These are phyloP conservation scores for Cladosporium austrohemisphaericum DNA, from an alignment of 2,329 filamentous ascomycete genomes.

Conservation along the genomic window DNA sequence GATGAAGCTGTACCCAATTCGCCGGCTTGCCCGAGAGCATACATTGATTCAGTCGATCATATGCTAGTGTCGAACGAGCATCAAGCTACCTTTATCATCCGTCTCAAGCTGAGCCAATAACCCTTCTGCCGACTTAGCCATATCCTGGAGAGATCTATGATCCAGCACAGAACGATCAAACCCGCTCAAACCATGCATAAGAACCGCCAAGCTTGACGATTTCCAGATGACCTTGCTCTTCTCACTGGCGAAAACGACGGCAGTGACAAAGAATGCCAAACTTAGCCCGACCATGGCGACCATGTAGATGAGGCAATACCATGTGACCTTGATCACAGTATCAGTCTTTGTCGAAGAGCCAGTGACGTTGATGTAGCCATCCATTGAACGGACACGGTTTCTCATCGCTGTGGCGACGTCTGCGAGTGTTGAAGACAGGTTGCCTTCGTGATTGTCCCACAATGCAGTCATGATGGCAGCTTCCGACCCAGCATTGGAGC, in stretches of 20 bases:
- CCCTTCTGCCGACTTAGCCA: not conserved
- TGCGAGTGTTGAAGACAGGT: not conserved
- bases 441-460: not conserved
- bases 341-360: not conserved
- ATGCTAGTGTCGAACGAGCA: not conserved
- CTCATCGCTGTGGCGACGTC: not conserved
- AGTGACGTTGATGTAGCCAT: not conserved
- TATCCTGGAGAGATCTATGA: not conserved
- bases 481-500: not conserved
- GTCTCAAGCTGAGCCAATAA: not conserved
- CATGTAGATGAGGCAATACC: not conserved
- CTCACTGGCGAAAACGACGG: not conserved
- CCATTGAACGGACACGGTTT: not conserved
- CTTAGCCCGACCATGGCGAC: not conserved
- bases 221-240: slow-evolving; percentile 5
- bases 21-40: not conserved
- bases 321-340: not conserved
- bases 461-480: not conserved
- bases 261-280: not conserved
- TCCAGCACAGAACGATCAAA: not conserved
- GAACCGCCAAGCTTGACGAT: slow-evolving; percentile 4
- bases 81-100: not conserved
- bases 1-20: too few relatives aligned
- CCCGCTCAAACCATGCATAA: slow-evolving; percentile 1
- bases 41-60: not conserved